These are phyloP conservation scores for Zalerion maritima DNA, from an alignment of 495 filamentous ascomycete species.

Conservation along the genomic window DNA sequence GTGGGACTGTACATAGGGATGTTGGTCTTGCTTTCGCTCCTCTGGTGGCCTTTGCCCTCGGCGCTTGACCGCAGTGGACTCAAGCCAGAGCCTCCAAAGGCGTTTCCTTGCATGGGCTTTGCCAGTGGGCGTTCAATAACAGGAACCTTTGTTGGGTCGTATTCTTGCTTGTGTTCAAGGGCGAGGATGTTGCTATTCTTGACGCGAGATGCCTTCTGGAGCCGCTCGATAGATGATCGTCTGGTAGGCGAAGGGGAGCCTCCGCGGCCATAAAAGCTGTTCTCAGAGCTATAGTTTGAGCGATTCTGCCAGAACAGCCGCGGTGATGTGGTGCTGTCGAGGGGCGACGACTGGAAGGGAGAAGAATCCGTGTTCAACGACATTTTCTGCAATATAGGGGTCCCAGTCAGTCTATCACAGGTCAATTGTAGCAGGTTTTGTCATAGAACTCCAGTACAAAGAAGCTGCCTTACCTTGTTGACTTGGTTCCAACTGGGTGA, in stretches of 20 bases:
- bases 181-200: constrained; percentile 95
- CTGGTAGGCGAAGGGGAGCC: constrained; percentile 51
- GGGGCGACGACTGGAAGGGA: constrained; percentile 62
- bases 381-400: constrained; percentile 23
- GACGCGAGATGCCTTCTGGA: constrained; percentile 85
- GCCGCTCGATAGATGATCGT: constrained; percentile 78
- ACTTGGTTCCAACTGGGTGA: constrained; percentile 63
- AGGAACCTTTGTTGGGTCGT: constrained; percentile 66
- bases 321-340: constrained; percentile 49
- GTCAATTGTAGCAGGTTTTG: too few relatives aligned
- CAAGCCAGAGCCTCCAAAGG: constrained; percentile 33
- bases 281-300: constrained; percentile 52
- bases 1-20: constrained; percentile 28
- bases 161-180: constrained; percentile 75
- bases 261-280: constrained; percentile 44
- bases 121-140: constrained; percentile 67
- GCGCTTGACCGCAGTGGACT: constrained; percentile 32
- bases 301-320: constrained; percentile 77
- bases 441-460: neutral
- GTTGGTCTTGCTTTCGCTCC: constrained; percentile 32
- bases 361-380: constrained; percentile 51
- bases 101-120: constrained; percentile 50
- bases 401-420: constrained; percentile 13
- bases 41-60: constrained; percentile 23
- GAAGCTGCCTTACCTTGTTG: constrained; percentile 40